Base-by-base conservation (phyloP, 441 rosid genomes). In the Gossypium schwendimanii region DNA sequence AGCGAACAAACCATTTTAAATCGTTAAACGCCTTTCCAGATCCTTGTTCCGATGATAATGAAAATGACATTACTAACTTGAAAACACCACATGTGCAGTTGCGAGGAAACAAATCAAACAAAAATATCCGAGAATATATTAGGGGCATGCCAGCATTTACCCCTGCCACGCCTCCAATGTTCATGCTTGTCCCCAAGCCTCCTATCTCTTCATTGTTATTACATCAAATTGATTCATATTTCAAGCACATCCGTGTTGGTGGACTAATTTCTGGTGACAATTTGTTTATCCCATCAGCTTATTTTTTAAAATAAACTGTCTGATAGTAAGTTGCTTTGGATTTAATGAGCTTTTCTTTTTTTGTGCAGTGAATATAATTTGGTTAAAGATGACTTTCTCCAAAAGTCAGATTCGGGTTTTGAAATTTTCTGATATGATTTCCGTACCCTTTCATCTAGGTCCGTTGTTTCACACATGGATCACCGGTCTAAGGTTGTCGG, bases 151-250 rank as follows among this genome's bases (percentile, higher is more conserved):
- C 83, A 2, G 70, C 70, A 66, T 71, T 78, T 75, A 45, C 79
- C 15, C 67, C 74, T 74, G 45, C 73, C 47, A 76, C 75, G 17
- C 83, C 79, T 24, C 67, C 75, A 33, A 24, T 81, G 58, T 54
- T 78, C 44, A n/a, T 77, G 71, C 77, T 80, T 63, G 49, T 21
- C 54, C 63, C 80, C 36, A 80, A 80, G 24, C 63, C 66, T 67
- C 60, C 73, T 57, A 23, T 79, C 39, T 20, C 67, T 54, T 59
- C 63, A 24, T 20, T 60, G 64, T 33, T 84, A 76, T 72, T 82
- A 24, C 17, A 44, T 24, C 87, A 84, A 76, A 84, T 84, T 41
- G 80, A 82, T 20, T 84, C 86, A 69, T 89, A 89, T 76, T 89
- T 84, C 81, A 80, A 85, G 87, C 75, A 75, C 39, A 62, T 49